Conservation (phyloP, 805 yeast genomes). For the Diddensiella santjacobensis region DNA sequence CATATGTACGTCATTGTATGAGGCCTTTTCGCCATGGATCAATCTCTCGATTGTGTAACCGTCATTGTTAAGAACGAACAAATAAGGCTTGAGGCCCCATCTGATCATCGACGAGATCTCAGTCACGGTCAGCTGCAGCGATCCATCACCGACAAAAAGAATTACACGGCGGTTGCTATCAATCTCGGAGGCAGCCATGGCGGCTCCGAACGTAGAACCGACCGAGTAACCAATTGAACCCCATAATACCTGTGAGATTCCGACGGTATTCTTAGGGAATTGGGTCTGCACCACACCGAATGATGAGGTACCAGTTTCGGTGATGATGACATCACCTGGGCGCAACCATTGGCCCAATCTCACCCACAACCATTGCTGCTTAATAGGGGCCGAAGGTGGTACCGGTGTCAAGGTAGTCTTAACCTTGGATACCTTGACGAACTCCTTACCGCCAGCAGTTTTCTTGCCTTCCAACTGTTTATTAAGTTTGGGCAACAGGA, state of each 20-base stretch:
- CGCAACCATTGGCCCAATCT: slow-evolving; percentile 48
- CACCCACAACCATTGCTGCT: slow-evolving; percentile 50
- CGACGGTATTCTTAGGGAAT: slow-evolving; percentile 49
- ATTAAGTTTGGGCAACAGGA: slow-evolving; percentile 33
- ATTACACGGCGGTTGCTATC: slow-evolving; percentile 48
- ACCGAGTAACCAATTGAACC: slow-evolving; percentile 65
- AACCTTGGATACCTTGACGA: slow-evolving; percentile 50
- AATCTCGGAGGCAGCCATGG: slow-evolving; percentile 52
- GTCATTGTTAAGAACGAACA: slow-evolving; percentile 58
- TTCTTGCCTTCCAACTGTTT: slow-evolving; percentile 5
- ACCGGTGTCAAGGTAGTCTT: slow-evolving; percentile 47
- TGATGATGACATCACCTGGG: slow-evolving; percentile 54
- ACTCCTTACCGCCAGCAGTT: slow-evolving; percentile 29
- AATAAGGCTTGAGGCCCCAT: slow-evolving; percentile 52
- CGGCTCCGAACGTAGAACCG: slow-evolving; percentile 62
- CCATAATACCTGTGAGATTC: slow-evolving; percentile 62
- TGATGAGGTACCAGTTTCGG: slow-evolving; percentile 65
- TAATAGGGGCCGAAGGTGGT: slow-evolving; percentile 41
- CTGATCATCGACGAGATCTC: slow-evolving; percentile 58
- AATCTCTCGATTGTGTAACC: slow-evolving; percentile 67
- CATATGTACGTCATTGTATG: slow-evolving; percentile 58
- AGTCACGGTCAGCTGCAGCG: slow-evolving; percentile 63
- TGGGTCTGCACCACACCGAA: slow-evolving; percentile 56
- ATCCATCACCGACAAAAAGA: slow-evolving; percentile 65
- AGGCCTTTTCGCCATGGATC: slow-evolving; percentile 51